Base-by-base conservation (phyloP, 2,329 filamentous ascomycete species). In the Fusarium sacchari region DNA sequence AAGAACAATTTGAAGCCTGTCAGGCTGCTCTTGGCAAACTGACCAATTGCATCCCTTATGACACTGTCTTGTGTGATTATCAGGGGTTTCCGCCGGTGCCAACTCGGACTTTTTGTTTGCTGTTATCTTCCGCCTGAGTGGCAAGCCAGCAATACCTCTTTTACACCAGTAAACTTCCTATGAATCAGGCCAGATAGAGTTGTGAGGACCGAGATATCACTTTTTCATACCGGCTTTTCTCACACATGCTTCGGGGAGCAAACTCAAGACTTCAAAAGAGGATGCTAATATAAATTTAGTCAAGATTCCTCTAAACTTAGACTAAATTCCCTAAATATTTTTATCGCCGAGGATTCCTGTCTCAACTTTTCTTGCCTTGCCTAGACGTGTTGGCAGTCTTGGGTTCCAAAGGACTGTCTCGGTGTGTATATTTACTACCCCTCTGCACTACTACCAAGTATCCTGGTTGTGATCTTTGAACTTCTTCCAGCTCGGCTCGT, bases 111-210 rank as follows among this genome's bases (percentile, higher is more conserved):
- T 39, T 39, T 39, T 3, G 37, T 7, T 7, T 39, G 37, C 5
- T 18, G 0, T 43, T 42, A 5, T 42, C 13, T 42, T 10, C n/a
- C 40, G 14, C 4, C 22, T 6, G n/a, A 43, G 15, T 43, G 4
- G 6, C 4, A 18, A 43, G 6, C 14, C 13, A 7, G 14, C 0
- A n/a, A n/a, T 17, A n/a, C 2, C 14, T 4, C 22, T n/a, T 40
- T 22, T 22, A 39, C 20, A 20, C 18, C 5, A 37, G 1, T 9
- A 12, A 32, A 37, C 13, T 22, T 22, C 20, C 22, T 39, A 20
- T 20, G 13, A 40, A 40, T 22, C 22, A 22, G 39, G 14, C 6
- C 22, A 42, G 8, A n/a, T 15, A 42, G 22, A 7, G 17, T 39
- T 40, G 14, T 9, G 22, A 30, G 26, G 20, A 7, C 20, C 44